Evolutionary conservation across 495 filamentous ascomycete species (phyloP).

Genomic region (Evansstolkia leycettana): DNA sequence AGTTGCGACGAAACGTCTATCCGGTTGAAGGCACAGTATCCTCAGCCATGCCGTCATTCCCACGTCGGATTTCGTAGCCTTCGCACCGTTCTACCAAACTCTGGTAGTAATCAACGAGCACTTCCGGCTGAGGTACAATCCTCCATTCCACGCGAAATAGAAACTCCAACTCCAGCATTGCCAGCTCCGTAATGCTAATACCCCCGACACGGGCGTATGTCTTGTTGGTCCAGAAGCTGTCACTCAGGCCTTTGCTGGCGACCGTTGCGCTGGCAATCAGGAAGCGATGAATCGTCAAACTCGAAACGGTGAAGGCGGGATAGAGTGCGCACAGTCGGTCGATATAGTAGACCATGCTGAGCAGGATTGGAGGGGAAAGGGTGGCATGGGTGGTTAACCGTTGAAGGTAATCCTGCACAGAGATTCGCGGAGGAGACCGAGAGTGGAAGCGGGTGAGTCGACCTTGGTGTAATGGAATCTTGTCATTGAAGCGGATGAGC

Average conservation of each 20-base stretch:
- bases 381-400: slow-evolving; percentile 90
- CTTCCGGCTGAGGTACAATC: slow-evolving; percentile 90
- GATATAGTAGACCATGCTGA: slow-evolving; percentile 99
- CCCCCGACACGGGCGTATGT: slow-evolving; percentile 91
- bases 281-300: slow-evolving; percentile 91
- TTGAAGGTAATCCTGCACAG: slow-evolving; percentile 82
- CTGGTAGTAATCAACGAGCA: slow-evolving; percentile 82
- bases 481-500: slow-evolving; percentile 84
- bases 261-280: slow-evolving; percentile 92
- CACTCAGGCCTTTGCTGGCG: slow-evolving; percentile 87
- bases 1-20: too few relatives aligned
- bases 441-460: slow-evolving; percentile 92
- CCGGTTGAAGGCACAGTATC: too few relatives aligned
- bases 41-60: neutral
- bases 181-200: slow-evolving; percentile 76
- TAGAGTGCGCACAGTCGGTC: slow-evolving; percentile 89
- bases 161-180: slow-evolving; percentile 90
- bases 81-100: slow-evolving; percentile 66
- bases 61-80: slow-evolving; percentile 40
- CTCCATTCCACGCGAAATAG: slow-evolving; percentile 85
- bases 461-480: slow-evolving; percentile 69
- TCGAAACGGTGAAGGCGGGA: slow-evolving; percentile 86
- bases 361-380: slow-evolving; percentile 81
- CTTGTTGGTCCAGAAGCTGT: slow-evolving; percentile 95
- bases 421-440: slow-evolving; percentile 85